Conservation (phyloP, 345 rosid species). For the Arabidopsis arenosa region DNA sequence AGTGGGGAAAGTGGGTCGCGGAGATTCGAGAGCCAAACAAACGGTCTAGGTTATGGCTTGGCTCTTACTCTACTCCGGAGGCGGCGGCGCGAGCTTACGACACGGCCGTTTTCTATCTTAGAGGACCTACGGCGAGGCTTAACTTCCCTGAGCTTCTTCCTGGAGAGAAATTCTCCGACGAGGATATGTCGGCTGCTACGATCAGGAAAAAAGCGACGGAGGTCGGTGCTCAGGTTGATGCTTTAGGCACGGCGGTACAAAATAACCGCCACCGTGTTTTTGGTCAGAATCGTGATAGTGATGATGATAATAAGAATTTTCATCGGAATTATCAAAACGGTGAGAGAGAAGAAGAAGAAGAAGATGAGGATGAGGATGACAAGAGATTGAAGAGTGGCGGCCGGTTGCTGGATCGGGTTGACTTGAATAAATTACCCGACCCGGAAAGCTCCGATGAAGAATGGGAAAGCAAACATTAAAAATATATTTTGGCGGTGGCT, state of each 20-base stretch:
- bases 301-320: slow-evolving; percentile 31
- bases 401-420: slow-evolving; percentile 70
- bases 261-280: slow-evolving; percentile 47
- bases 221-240: slow-evolving; percentile 94
- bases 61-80: slow-evolving; percentile 87
- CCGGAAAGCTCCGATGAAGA: slow-evolving; percentile 83
- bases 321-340: slow-evolving; percentile 20
- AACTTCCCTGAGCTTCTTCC: slow-evolving; percentile 85
- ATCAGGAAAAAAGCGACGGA: slow-evolving; percentile 90
- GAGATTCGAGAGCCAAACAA: slow-evolving; percentile 98
- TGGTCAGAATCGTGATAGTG: slow-evolving; percentile 34
- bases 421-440: slow-evolving; percentile 92
- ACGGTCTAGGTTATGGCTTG: slow-evolving; percentile 94
- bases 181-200: slow-evolving; percentile 82
- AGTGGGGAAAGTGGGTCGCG: slow-evolving; percentile 99
- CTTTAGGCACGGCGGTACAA: slow-evolving; percentile 60
- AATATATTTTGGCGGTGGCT: slow-evolving; percentile 26
- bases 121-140: slow-evolving; percentile 94
- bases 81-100: slow-evolving; percentile 99
- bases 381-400: slow-evolving; percentile 50
- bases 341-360: slow-evolving; percentile 26
- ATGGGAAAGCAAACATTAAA: slow-evolving; percentile 47
- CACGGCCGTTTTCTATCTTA: slow-evolving; percentile 86
- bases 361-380: slow-evolving; percentile 8
- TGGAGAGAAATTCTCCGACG: slow-evolving; percentile 59